Conservation (phyloP, 371 early-diverging fungal genomes). For the Dichotomocladium elegans region DNA sequence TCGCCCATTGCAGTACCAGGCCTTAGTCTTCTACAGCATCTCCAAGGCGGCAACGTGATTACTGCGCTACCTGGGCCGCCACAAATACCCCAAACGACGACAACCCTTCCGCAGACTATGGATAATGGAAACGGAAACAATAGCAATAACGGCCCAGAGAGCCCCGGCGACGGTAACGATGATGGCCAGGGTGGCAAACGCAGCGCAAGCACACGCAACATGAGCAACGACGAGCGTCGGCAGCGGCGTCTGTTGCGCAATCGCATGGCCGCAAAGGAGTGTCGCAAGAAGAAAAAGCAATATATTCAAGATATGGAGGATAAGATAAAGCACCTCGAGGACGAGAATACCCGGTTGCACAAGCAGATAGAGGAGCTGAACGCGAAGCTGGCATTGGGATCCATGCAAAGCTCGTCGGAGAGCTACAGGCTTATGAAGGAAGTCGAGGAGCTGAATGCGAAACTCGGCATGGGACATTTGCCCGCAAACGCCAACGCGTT, state of each 20-base stretch:
- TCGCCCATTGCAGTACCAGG: conserved; percentile 45
- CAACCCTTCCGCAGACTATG: conserved; percentile 2
- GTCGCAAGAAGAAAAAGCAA: conserved; percentile 79
- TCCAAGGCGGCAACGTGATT: conserved; percentile 39
- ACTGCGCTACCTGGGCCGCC: conserved; percentile 47
- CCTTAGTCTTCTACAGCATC: conserved; percentile 32
- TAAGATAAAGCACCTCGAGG: conserved; percentile 57
- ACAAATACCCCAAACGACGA: conserved; percentile 13
- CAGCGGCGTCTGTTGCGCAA: conserved; percentile 74
- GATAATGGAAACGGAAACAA: background rate
- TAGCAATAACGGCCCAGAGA: background rate
- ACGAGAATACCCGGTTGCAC: conserved; percentile 57
- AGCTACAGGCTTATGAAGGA: conserved; percentile 59
- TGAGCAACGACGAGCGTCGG: conserved; percentile 69
- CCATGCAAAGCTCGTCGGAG: conserved; percentile 56
- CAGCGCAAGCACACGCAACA: conserved; percentile 24
- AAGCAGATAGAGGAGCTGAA: conserved; percentile 67
- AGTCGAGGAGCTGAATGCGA: conserved; percentile 67
- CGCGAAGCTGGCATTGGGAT: conserved; percentile 56
- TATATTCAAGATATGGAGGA: conserved; percentile 73
- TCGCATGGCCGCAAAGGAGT: conserved; percentile 79
- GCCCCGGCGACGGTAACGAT: conserved; percentile 8
- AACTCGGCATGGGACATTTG: conserved; percentile 52
- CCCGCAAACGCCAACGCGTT: conserved; percentile 25
- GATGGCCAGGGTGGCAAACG: conserved; percentile 21